Conservation (phyloP, 495 filamentous ascomycete genomes). For the Tuber borchii region DNA sequence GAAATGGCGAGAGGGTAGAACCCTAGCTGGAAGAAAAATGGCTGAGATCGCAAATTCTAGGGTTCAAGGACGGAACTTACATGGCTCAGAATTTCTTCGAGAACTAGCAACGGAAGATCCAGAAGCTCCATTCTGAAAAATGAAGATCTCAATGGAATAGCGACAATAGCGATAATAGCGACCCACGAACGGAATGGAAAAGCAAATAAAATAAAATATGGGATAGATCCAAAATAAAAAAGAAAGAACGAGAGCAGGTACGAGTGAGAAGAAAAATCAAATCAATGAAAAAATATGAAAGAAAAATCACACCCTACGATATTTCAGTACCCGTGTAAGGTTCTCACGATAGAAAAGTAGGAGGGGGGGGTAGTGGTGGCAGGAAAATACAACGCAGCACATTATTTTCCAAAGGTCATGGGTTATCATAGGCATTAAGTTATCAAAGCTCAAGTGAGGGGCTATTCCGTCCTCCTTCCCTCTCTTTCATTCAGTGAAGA, state of each 20-base stretch:
- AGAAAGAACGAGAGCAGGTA: neutral
- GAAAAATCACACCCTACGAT: neutral
- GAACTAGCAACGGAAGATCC: neutral
- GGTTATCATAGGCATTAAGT: neutral
- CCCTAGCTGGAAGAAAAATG: neutral
- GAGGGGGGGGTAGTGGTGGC: neutral
- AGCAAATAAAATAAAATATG: neutral
- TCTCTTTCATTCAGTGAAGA: neutral
- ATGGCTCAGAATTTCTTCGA: neutral
- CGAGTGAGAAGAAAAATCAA: neutral
- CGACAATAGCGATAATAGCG: neutral
- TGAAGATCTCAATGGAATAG: neutral
- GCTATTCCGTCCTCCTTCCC: conserved; percentile 1
- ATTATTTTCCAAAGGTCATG: neutral
- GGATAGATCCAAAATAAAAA: neutral
- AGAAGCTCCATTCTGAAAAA: neutral
- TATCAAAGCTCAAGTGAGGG: neutral
- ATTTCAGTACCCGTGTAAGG: neutral
- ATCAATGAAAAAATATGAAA: neutral
- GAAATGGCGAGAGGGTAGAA: neutral
- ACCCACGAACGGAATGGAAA: neutral
- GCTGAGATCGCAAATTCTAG: neutral
- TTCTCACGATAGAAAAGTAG: neutral
- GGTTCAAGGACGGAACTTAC: neutral
- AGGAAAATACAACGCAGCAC: conserved; percentile 1